Base-by-base conservation (phyloP, 306 rosid genomes). In the Dryas octopetala region DNA sequence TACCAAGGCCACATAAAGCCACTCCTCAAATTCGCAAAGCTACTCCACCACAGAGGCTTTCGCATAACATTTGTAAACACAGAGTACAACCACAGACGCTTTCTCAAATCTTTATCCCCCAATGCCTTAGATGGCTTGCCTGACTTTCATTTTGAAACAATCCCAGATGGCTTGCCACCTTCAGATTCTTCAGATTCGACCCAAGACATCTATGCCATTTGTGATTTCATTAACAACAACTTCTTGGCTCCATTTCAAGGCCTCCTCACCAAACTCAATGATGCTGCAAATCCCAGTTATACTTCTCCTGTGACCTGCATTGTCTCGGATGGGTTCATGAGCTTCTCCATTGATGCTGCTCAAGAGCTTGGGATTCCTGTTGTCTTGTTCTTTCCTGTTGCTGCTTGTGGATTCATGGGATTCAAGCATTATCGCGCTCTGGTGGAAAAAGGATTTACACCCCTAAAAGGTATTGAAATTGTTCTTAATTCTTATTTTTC, bases 261-360 rank as follows among this genome's bases (percentile, higher is more conserved):
- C 11, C 48, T 51, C 61, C 58, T 69, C 13, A 4, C 11, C 5
- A 51, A 49, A 32, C 74, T 69, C 14, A 69, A 51, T 8, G 50
- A 41, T 13, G 19, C 6, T 41, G 12, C 68, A 13, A 17, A 4
- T 41, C 13, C 47, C 7, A 51, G 4, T 13, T 10, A 48, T 7
- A 49, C n/a, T 28, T 7, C 19, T 50, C 60, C 74, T 28, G 59
- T 51, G 47, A 51, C 23, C 3, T 28, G 63, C 74, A 70, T 67
- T 6, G 50, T 70, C 38, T 9, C 63, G 9, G 63, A 70, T 70
- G 63, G 74, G 16, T 70, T 70, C 62, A 32, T 70, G 74, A 52
- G 49, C 50, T 53, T 70, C 62, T 38, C 63, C 5, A 40, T 52
- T 12, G 32, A 2, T 32, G 74, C 17, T 10, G 63, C 74, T 53